These are phyloP conservation scores for Ogataea trehalophila DNA, from an alignment of 805 yeast species.

Conservation along the genomic window DNA sequence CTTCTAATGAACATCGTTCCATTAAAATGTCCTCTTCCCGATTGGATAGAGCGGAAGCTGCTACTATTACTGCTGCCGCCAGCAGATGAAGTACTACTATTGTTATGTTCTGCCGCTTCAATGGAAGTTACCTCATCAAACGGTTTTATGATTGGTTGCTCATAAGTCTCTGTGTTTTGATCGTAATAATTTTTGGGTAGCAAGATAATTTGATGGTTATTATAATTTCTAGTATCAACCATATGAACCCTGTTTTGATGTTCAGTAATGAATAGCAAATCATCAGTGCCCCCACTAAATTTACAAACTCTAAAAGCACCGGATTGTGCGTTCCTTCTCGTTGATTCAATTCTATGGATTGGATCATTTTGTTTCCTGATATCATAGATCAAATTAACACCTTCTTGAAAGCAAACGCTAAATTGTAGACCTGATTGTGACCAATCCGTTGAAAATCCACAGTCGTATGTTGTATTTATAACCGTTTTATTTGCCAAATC, in stretches of 20 bases:
- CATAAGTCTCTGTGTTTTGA: conserved; percentile 11
- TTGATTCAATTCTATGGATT: conserved; percentile 50
- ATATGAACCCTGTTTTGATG: conserved; percentile 86
- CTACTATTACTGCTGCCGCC: neutral
- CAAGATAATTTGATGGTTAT: conserved; percentile 71
- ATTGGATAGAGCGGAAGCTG: neutral
- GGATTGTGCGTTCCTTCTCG: conserved; percentile 46
- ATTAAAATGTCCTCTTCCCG: too few species aligned
- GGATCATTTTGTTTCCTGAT: conserved; percentile 56
- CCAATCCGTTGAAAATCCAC: conserved; percentile 80
- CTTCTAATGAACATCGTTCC: too few species aligned
- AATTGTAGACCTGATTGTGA: conserved; percentile 70
- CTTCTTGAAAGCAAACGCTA: conserved; percentile 83
- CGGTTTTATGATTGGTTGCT: conserved; percentile 27
- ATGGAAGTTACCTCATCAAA: conserved; percentile 22
- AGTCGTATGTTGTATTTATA: conserved; percentile 54
- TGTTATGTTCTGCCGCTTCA: neutral
- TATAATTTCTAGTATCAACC: conserved; percentile 69
- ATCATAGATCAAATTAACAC: conserved; percentile 73
- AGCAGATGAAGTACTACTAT: neutral
- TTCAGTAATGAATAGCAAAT: conserved; percentile 71
- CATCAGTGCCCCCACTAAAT: conserved; percentile 65
- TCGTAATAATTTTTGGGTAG: conserved; percentile 40
- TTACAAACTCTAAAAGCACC: conserved; percentile 40
- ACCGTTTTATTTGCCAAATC: conserved; percentile 31